Evolutionary conservation across 192 early-diverging fungal genomes (phyloP), one percentile per base, ranked within the genome.

Genomic region (Backusella sp.): DNA sequence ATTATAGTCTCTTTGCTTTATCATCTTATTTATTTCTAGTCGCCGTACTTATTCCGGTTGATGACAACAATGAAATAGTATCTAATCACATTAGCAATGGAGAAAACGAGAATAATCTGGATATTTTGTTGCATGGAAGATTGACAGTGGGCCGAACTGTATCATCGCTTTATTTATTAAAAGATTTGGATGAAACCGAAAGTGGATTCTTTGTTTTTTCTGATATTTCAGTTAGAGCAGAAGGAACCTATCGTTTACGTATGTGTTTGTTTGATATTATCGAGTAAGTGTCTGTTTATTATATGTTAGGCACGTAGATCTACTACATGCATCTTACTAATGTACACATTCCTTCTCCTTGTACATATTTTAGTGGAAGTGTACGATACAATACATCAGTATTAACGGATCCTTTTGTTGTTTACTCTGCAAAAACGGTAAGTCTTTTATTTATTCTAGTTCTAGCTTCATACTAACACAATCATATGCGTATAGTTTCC

Each of bases 131-230:
- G 70, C 93, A 96, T 70, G 93, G 94, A 11, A 65, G 26, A 39
- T 21, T 72, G 19, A 96, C 94, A 42, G 94, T 94, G 0, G 96
- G 96, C 3, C 94, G 93, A n/a, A 93, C 93, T 12, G 95, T 97
- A 23, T 95, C 94, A 0, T 96, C 95, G 19, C 84, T 96, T 56
- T 94, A 94, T 69, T 90, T 93, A 15, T 82, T 96, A 36, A 94
- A 92, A 73, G 95, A 96, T 69, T 83, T 92, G 36, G 92, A 95
- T 70, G 87, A 90, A 70, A 85, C 82, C n/a, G 93, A 94, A 66
- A 93, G 94, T 19, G 95, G 92, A 0, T 97, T 96, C 77, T 97
- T 97, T 86, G 95, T 97, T n/a, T 97, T 97, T 83, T 93, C 96
- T 14, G 96, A 97, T 80, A 85, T 97, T 4, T 95, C 94, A 15